Evolutionary conservation across 2,329 filamentous ascomycete genomes (phyloP).

Genomic region (Botrytis galanthina): DNA sequence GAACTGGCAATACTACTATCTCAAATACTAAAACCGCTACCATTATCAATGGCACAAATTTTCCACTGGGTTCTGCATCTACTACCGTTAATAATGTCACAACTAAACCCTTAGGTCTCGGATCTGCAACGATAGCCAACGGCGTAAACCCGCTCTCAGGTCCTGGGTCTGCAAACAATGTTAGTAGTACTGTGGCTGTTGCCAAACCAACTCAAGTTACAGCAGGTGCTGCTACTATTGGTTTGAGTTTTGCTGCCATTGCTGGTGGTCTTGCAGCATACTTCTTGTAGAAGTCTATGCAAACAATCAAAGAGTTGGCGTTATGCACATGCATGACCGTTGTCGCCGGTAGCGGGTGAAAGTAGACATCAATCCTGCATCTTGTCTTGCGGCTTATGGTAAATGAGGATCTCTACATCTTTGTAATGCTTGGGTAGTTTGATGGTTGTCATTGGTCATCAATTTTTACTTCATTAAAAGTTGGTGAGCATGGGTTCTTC

Average conservation of each 20-base stretch:
- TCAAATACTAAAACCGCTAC: too few species aligned
- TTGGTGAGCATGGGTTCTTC: neutral
- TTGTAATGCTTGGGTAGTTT: too few species aligned
- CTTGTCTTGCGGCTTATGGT: neutral
- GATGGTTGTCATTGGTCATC: neutral
- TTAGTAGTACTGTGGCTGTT: neutral
- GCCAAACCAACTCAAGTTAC: constrained; percentile 16
- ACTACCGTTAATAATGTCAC: too few species aligned
- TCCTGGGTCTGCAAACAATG: neutral
- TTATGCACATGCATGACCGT: neutral
- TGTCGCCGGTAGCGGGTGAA: neutral
- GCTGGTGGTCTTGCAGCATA: constrained; percentile 26
- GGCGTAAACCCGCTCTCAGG: too few species aligned
- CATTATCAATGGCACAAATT: too few species aligned
- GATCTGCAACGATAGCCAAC: too few species aligned
- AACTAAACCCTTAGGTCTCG: too few species aligned
- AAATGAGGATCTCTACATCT: too few species aligned
- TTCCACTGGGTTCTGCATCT: too few species aligned
- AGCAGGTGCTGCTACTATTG: constrained; percentile 22
- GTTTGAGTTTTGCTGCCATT: constrained; percentile 27
- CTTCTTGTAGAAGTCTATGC: constrained; percentile 22
- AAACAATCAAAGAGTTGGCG: neutral
- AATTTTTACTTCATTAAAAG: neutral
- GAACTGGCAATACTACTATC: neutral
- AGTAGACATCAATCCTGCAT: neutral